Evolutionary conservation across 129 eudicot species (phyloP).

Genomic region (Cynara cardunculus): DNA sequence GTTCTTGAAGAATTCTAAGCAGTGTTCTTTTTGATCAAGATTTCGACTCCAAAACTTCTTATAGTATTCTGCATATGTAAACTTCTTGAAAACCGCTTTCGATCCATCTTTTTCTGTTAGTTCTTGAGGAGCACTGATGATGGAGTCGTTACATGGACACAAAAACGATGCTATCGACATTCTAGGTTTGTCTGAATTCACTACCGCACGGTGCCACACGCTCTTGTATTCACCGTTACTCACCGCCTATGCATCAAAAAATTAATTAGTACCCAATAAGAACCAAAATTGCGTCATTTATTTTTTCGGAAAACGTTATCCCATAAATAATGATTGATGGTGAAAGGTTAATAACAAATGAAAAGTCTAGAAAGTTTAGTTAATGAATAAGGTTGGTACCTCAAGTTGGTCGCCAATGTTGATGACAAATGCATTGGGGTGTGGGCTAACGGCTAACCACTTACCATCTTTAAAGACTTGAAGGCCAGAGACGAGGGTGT

Average conservation of each 20-base stretch:
- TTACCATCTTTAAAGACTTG: slow-evolving; percentile 75
- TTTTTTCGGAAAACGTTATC: not conserved
- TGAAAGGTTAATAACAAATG: not conserved
- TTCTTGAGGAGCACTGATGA: slow-evolving; percentile 52
- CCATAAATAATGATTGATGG: not conserved
- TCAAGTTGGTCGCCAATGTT: slow-evolving; percentile 94
- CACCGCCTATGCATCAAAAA: slow-evolving; percentile 39
- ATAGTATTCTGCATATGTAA: slow-evolving; percentile 67
- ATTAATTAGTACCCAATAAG: not conserved
- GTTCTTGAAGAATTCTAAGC: slow-evolving; percentile 78
- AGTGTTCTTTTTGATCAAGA: slow-evolving; percentile 59
- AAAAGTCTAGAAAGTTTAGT: not conserved
- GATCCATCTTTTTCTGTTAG: slow-evolving; percentile 43
- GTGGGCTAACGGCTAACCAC: slow-evolving; percentile 69
- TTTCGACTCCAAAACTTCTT: slow-evolving; percentile 81
- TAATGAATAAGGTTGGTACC: slow-evolving; percentile 36
- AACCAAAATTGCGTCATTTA: no score
- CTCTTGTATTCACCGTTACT: slow-evolving; percentile 78
- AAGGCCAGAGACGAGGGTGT: slow-evolving; percentile 59
- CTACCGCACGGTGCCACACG: slow-evolving; percentile 79
- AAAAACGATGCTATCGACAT: slow-evolving; percentile 76
- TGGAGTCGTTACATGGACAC: slow-evolving; percentile 50
- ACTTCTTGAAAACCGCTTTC: slow-evolving; percentile 39
- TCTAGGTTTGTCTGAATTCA: slow-evolving; percentile 61
- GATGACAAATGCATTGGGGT: slow-evolving; percentile 70